Conservation (phyloP, 192 early-diverging fungal species). For the Podila epicladia region DNA sequence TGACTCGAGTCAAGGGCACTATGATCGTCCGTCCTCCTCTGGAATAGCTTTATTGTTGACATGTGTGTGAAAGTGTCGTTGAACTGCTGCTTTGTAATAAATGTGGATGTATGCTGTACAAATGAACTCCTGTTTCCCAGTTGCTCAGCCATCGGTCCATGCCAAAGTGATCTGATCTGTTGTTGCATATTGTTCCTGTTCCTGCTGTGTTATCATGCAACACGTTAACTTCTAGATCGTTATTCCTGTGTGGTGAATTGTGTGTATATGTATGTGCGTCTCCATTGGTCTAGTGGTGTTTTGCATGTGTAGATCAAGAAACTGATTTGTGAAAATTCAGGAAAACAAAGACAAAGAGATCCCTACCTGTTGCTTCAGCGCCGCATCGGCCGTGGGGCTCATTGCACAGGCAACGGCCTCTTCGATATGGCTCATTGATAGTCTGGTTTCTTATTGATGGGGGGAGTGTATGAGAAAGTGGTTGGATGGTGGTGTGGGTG, state of each 20-base stretch:
- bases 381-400: conserved; percentile 72
- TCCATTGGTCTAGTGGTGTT: too few relatives aligned
- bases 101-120: too few relatives aligned
- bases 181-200: neutral
- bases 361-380: conserved; percentile 79
- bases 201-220: too few relatives aligned
- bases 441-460: neutral
- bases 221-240: too few relatives aligned
- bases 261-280: neutral
- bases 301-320: neutral
- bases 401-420: conserved; percentile 83
- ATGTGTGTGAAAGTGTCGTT: neutral
- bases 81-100: too few relatives aligned
- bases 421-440: conserved; percentile 75
- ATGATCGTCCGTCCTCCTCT: neutral
- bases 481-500: neutral
- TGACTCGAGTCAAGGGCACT: too few relatives aligned
- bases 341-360: neutral
- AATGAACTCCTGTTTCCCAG: too few relatives aligned
- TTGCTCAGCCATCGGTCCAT: too few relatives aligned
- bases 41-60: conserved; percentile 3
- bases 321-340: neutral
- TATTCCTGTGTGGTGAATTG: neutral
- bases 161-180: neutral
- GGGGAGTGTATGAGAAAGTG: neutral